Base-by-base conservation (phyloP, 1,284 basidiomycete species). In the Pyrrhoderma lamaoense region DNA sequence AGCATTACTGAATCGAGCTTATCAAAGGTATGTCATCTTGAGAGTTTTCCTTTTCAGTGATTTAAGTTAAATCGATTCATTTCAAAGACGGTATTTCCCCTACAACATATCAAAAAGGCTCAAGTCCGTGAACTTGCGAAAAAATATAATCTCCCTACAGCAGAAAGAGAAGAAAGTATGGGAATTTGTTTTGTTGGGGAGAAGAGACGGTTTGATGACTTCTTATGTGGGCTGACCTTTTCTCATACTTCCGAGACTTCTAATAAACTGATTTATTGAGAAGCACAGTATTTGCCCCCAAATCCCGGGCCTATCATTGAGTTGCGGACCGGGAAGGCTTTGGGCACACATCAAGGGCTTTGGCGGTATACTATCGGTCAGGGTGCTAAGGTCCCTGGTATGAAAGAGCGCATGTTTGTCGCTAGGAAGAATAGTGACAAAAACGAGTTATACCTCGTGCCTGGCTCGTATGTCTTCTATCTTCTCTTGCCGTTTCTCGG, bases 171-270 rank as follows among this genome's bases (percentile, higher is more conserved):
- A 19, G 95, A 99, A 64, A 93, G 89, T 65, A 95, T 97, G 86
- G 95, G 95, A 0, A 77, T 98, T n/a, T 98, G 95, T 63, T 98
- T 98, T 59, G 85, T 98, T 7, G 95, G 94, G 11, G 79, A 93
- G 66, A 80, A 84, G 60, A 73, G 76, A 14, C 76, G 72, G 48
- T 95, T 95, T 61, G 74, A 75, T 40, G 69, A 79, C 13, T 95
- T 93, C 62, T 66, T 95, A 44, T 77, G 92, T 91, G 54, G 45
- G 65, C 61, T 14, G 14, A 2, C 27, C 1, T 8, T 38, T 19
- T 7, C 47, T 53, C 21, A 47, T 38, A 37, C 47, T 21, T 27
- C 43, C 14, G 9, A 39, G 55, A 18, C 51, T 42, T 40, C 49
- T 8, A 42, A 38, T 25, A 34, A 19, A 39, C 16, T 38, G 25